These are phyloP conservation scores for Aureobasidium leucospermi DNA, from an alignment of 2,329 filamentous ascomycete genomes.

Conservation along the genomic window DNA sequence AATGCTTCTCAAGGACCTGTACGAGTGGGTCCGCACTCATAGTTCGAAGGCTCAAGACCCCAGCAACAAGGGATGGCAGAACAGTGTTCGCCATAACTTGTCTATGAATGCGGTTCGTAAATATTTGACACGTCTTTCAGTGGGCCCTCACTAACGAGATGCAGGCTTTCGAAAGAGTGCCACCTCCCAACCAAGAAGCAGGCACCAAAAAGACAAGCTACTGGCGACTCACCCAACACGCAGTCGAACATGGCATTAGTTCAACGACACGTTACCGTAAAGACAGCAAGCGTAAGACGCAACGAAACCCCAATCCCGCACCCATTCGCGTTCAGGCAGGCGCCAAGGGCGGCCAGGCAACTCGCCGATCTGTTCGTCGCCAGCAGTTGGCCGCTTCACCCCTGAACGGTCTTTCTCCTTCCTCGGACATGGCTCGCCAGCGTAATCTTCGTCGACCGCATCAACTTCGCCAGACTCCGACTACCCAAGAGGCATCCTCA, in stretches of 20 bases:
- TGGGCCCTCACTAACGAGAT: conserved; percentile 15
- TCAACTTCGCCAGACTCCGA: not conserved
- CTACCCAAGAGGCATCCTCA: not conserved
- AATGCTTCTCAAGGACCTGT: conserved; percentile 80
- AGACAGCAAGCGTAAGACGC: conserved; percentile 24
- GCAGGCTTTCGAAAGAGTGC: conserved; percentile 48
- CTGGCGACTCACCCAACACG: conserved; percentile 70
- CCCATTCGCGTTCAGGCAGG: conserved; percentile 14
- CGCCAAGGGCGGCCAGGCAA: conserved; percentile 16
- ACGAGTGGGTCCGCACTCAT: conserved; percentile 79
- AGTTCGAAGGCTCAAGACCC: conserved; percentile 64
- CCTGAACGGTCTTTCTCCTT: not conserved
- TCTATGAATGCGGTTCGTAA: conserved; percentile 82
- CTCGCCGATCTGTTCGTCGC: conserved; percentile 11
- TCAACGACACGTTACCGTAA: conserved; percentile 65
- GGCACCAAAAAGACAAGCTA: conserved; percentile 56
- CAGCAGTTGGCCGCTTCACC: conserved; percentile 7
- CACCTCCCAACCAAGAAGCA: conserved; percentile 40
- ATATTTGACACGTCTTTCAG: conserved; percentile 18
- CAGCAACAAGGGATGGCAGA: conserved; percentile 68
- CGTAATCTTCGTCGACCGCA: not conserved
- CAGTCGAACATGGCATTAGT: conserved; percentile 62
- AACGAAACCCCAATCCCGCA: conserved; percentile 13
- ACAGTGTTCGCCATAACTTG: conserved; percentile 89
- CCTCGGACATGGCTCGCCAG: not conserved